Evolutionary conservation across 2,329 filamentous ascomycete genomes (phyloP).

Genomic region (Cyphellophora attinorum): DNA sequence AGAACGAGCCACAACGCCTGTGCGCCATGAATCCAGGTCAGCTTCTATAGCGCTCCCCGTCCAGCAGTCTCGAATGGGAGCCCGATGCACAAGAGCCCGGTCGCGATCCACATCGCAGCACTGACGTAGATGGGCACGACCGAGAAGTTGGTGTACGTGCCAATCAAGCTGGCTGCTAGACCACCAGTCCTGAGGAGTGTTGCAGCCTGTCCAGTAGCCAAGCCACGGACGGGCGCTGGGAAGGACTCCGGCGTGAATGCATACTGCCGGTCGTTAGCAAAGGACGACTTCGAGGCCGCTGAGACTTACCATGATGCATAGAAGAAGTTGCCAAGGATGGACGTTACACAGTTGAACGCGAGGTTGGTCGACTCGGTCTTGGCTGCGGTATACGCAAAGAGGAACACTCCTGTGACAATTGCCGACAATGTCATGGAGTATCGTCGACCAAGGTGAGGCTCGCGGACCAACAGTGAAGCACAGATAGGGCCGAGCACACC

Average conservation of each 20-base stretch:
- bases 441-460: conserved; percentile 54
- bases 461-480: conserved; percentile 59
- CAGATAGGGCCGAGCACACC: conserved; percentile 63
- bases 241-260: conserved; percentile 71
- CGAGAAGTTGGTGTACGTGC: conserved; percentile 33
- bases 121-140: conserved; percentile 36
- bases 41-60: conserved; percentile 2
- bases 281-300: neutral
- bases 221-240: conserved; percentile 65
- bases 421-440: conserved; percentile 59
- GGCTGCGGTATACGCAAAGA: conserved; percentile 60
- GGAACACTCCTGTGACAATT: conserved; percentile 58
- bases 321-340: conserved; percentile 57
- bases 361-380: conserved; percentile 51
- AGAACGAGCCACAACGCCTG: too few species aligned
- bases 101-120: conserved; percentile 35
- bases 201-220: conserved; percentile 62
- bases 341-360: conserved; percentile 71
- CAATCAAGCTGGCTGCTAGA: conserved; percentile 33
- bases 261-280: conserved; percentile 42
- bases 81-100: conserved; percentile 31
- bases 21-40: too few species aligned
- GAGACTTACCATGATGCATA: conserved; percentile 33
- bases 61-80: conserved; percentile 36
- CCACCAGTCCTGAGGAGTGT: conserved; percentile 36